phyloP scores from a whole-genome alignment of 2,329 filamentous ascomycete species.

The Paracorniculantispora psalliotae region DNA sequence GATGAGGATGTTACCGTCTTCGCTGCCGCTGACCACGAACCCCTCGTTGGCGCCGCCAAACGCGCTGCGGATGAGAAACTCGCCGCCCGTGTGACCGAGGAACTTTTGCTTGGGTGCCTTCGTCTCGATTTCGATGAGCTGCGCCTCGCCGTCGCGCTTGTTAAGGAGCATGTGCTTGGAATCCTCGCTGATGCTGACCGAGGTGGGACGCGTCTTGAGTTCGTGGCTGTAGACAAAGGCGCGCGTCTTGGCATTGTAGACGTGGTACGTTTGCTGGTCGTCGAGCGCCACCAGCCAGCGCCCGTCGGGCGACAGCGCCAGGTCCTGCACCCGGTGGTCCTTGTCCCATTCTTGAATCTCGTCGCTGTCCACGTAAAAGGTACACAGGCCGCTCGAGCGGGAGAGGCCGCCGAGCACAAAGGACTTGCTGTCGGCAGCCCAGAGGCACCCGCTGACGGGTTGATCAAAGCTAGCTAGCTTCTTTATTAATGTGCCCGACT shows the following conservation, averaged over 20 bases:
- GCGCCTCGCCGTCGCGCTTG: conserved; percentile 69
- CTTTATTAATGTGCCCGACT: conserved; percentile 61
- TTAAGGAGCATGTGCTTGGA: conserved; percentile 80
- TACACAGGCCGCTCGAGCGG: conserved; percentile 58
- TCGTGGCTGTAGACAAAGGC: conserved; percentile 71
- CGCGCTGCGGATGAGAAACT: conserved; percentile 73
- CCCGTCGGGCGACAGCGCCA: conserved; percentile 78
- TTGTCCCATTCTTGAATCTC: conserved; percentile 61
- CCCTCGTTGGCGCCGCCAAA: conserved; percentile 90
- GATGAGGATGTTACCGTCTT: conserved; percentile 73
- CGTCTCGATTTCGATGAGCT: conserved; percentile 71
- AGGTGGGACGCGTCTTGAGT: conserved; percentile 63
- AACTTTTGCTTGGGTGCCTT: conserved; percentile 70
- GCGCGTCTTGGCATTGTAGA: conserved; percentile 75
- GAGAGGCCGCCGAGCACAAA: conserved; percentile 80
- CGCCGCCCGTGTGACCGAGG: conserved; percentile 66
- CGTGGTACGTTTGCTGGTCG: conserved; percentile 62
- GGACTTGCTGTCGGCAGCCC: conserved; percentile 70
- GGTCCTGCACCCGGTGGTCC: conserved; percentile 73
- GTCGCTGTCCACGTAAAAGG: conserved; percentile 64
- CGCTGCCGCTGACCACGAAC: conserved; percentile 87
- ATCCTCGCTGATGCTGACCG: conserved; percentile 74
- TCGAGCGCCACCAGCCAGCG: conserved; percentile 75
- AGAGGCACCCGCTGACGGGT: conserved; percentile 84
- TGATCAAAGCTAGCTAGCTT: conserved; percentile 69